phyloP scores from a whole-genome alignment of 768 basidiomycete species.

The Pleurotus platypus region DNA sequence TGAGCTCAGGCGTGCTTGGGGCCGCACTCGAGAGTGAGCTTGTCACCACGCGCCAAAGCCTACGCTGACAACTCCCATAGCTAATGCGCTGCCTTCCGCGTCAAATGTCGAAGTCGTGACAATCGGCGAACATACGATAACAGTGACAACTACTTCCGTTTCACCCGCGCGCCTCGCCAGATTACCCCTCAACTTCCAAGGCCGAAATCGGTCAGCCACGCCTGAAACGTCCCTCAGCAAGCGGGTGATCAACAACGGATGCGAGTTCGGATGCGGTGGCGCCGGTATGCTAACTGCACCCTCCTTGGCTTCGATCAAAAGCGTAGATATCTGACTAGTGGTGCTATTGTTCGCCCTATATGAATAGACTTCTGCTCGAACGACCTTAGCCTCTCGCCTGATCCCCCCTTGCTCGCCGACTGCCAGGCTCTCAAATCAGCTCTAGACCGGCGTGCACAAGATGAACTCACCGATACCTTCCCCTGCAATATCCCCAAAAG shows the following conservation, averaged over 20 bases:
- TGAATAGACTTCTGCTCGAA: not conserved
- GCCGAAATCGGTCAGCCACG: not conserved
- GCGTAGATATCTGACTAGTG: too few relatives aligned
- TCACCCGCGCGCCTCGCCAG: not conserved
- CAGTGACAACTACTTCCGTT: not conserved
- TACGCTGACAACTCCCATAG: not conserved
- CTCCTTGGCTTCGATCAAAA: not conserved
- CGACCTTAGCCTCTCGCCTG: slow-evolving; percentile 5
- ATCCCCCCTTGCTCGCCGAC: not conserved
- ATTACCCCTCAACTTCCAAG: too few relatives aligned
- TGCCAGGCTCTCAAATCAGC: not conserved
- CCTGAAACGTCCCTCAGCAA: slow-evolving; percentile 6
- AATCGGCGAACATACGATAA: not conserved
- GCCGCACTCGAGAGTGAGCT: not conserved
- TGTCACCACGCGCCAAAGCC: not conserved
- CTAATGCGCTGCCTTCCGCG: not conserved
- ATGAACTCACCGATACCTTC: not conserved
- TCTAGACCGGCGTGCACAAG: not conserved
- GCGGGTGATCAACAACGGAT: not conserved
- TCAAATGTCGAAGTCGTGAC: not conserved
- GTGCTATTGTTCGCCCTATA: not conserved
- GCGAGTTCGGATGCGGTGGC: slow-evolving; percentile 1
- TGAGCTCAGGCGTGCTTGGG: not conserved
- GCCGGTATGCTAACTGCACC: not conserved
- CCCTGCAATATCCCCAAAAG: slow-evolving; percentile 3